These are phyloP conservation scores for Umbelopsis sp. DNA, from an alignment of 192 early-diverging fungal genomes.

Conservation along the genomic window DNA sequence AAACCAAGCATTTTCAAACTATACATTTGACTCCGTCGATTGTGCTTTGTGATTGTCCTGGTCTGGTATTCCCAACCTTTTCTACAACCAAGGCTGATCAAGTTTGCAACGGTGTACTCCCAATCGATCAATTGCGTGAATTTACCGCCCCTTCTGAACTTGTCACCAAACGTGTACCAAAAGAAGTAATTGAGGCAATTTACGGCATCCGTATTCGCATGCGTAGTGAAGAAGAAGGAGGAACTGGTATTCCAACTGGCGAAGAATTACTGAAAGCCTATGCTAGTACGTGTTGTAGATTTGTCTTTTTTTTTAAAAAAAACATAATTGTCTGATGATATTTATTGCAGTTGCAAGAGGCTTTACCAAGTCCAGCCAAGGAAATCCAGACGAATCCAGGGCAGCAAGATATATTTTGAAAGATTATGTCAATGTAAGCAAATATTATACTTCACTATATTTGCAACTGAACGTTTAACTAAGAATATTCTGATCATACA, in stretches of 20 bases:
- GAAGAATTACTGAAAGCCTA: conserved; percentile 91
- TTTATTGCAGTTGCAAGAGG: conserved; percentile 75
- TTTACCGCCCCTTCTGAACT: conserved; percentile 85
- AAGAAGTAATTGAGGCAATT: conserved; percentile 81
- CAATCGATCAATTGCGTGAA: conserved; percentile 98
- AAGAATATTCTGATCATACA: conserved; percentile 23
- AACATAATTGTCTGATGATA: background rate
- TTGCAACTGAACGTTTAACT: background rate
- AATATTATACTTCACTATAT: background rate
- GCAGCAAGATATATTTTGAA: conserved; percentile 97
- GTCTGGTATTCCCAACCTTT: conserved; percentile 98
- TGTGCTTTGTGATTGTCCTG: conserved; percentile 98
- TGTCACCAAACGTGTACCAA: conserved; percentile 83
- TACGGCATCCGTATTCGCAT: conserved; percentile 92
- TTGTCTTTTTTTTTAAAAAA: background rate
- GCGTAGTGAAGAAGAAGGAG: conserved; percentile 74
- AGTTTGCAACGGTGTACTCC: conserved; percentile 98
- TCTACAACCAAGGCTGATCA: conserved; percentile 98
- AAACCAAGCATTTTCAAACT: conserved; percentile 99
- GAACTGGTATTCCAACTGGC: conserved; percentile 75
- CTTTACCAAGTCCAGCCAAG: conserved; percentile 87
- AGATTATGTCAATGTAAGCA: conserved; percentile 87
- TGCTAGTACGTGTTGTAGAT: conserved; percentile 58
- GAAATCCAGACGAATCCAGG: conserved; percentile 97
- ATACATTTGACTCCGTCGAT: conserved; percentile 85